A percentile compares a stretch with the other conserved stretches of the same genome.
These are phyloP conservation scores for Leptodermis oblonga DNA, from an alignment of 257 asterid species.

Conservation along the genomic window DNA sequence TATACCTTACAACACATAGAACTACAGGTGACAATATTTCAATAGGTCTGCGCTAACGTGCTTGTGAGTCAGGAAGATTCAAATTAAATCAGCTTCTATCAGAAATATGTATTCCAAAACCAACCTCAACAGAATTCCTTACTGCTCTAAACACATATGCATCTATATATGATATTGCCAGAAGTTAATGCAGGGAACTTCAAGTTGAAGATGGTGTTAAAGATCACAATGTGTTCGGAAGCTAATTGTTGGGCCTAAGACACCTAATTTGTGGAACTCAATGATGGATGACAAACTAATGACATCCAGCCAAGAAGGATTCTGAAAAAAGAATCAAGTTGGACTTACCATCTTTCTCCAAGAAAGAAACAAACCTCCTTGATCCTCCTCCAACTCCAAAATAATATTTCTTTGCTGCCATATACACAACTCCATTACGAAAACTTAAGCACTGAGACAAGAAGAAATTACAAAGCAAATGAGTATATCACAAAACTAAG, in stretches of 20 bases:
- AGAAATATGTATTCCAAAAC: not conserved
- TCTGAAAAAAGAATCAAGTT: slow-evolving; percentile 2
- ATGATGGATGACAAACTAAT: not conserved
- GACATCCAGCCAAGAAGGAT: not conserved
- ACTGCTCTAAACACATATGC: not conserved
- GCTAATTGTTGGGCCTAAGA: not conserved
- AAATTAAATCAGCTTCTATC: not conserved
- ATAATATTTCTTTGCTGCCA: slow-evolving; percentile 95
- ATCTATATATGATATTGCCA: not conserved
- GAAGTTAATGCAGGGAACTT: not conserved
- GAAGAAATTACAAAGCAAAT: slow-evolving; percentile 8
- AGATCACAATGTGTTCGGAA: not conserved
- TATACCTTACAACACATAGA: not conserved
- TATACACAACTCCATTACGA: slow-evolving; percentile 68
- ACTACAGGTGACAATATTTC: not conserved
- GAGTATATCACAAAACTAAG: slow-evolving; percentile 8
- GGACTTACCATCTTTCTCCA: slow-evolving; percentile 73
- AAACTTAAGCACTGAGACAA: slow-evolving; percentile 50
- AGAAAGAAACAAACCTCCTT: slow-evolving; percentile 65
- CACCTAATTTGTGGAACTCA: not conserved
- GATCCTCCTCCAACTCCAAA: slow-evolving; percentile 99
- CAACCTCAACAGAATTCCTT: not conserved
- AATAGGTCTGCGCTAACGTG: not conserved
- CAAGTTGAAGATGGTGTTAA: not conserved
- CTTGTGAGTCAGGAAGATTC: not conserved